Percentiles rank a stretch among this genome's conserved stretches.
phyloP scores from a whole-genome alignment of 2,329 filamentous ascomycete genomes.

The Cadophora sp. region DNA sequence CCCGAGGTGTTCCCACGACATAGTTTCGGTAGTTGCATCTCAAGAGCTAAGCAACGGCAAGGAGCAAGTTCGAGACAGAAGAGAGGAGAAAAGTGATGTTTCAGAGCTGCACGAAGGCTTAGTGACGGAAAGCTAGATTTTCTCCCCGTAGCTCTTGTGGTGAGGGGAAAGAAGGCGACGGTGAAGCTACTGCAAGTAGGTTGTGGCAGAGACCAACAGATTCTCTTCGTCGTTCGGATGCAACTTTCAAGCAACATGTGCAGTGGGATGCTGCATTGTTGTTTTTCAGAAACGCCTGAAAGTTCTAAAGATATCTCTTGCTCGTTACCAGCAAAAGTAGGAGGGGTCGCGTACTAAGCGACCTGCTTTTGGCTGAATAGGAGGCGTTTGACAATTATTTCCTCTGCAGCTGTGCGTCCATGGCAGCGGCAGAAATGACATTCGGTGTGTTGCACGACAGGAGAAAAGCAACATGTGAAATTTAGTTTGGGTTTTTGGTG shows the following conservation, averaged over 20 bases:
- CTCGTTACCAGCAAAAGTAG: constrained; percentile 1
- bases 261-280: not conserved
- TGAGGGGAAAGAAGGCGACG: not conserved
- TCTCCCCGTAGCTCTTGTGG: not conserved
- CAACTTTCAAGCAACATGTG: not conserved
- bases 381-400: constrained; percentile 3
- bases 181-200: not conserved
- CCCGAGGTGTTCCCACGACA: not conserved
- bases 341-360: not conserved
- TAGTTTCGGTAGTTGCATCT: not conserved
- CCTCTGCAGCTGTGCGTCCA: not conserved
- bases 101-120: not conserved
- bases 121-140: not conserved
- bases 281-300: not conserved
- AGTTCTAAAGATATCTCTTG: constrained; percentile 2
- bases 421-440: not conserved
- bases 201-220: not conserved
- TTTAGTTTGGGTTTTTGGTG: not conserved
- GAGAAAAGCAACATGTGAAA: not conserved
- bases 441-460: not conserved
- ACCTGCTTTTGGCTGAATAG: not conserved
- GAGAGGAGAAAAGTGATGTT: not conserved
- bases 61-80: not conserved
- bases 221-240: not conserved
- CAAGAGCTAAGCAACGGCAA: not conserved